Evolutionary conservation across 805 yeast species (phyloP).

Genomic region (Kodamaea hsintzibuensis): DNA sequence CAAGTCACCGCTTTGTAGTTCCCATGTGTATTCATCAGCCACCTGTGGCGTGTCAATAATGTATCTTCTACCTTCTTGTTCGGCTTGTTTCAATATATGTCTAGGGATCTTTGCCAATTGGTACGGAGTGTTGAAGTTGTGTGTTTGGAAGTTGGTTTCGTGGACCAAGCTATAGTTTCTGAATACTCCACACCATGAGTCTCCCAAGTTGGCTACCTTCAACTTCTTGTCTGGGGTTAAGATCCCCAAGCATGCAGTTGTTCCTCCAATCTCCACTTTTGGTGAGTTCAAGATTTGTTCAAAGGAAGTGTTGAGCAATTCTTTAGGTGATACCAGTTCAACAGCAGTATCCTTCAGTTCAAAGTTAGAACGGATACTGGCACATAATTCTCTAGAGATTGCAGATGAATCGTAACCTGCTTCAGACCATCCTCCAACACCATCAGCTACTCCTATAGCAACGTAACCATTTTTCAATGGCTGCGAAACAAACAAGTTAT

Average conservation of each 20-base stretch:
- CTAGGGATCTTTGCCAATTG: conserved; percentile 85
- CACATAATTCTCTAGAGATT: conserved; percentile 77
- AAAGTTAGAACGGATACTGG: conserved; percentile 47
- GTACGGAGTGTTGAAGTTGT: conserved; percentile 88
- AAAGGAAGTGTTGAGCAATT: conserved; percentile 59
- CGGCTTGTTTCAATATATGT: conserved; percentile 53
- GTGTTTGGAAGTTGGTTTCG: conserved; percentile 77
- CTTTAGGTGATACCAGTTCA: conserved; percentile 37
- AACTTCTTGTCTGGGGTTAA: conserved; percentile 57
- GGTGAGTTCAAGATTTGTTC: conserved; percentile 51
- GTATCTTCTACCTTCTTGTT: conserved; percentile 56
- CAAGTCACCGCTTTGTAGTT: conserved; percentile 69
- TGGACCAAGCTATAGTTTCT: conserved; percentile 60
- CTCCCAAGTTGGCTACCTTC: conserved; percentile 82
- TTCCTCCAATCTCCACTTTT: conserved; percentile 83
- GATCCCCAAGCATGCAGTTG: conserved; percentile 87
- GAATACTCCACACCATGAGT: conserved; percentile 90
- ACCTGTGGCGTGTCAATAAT: conserved; percentile 69
- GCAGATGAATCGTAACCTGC: conserved; percentile 89
- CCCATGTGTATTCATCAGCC: conserved; percentile 67
- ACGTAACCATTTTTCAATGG: conserved; percentile 39
- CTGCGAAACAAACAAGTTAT: conserved; percentile 60
- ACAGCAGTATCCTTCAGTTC: conserved; percentile 14
- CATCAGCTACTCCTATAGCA: conserved; percentile 87
- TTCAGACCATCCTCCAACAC: conserved; percentile 97